A percentile compares a stretch with the other conserved stretches of the same genome.
phyloP scores from a whole-genome alignment of 768 basidiomycete species.

The Leucosporidium yakuticum region DNA sequence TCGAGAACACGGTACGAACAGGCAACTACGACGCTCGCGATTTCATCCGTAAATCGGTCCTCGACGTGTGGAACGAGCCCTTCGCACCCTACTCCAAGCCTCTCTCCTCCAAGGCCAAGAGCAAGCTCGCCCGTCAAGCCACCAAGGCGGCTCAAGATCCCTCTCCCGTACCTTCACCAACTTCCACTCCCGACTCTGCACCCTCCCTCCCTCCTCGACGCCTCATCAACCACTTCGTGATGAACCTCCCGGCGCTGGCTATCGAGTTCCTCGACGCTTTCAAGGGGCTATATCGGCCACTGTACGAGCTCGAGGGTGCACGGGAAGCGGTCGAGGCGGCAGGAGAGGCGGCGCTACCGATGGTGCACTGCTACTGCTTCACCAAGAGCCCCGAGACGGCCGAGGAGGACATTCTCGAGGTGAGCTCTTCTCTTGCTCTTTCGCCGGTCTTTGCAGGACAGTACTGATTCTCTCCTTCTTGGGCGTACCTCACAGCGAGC shows the following conservation, averaged over 20 bases:
- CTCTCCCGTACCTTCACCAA: not conserved
- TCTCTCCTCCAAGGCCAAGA: conserved; percentile 9
- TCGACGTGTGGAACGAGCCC: conserved; percentile 57
- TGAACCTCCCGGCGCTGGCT: conserved; percentile 94
- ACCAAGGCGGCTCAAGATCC: not conserved
- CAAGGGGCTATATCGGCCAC: conserved; percentile 58
- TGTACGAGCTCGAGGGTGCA: conserved; percentile 40
- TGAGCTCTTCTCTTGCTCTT: conserved; percentile 45
- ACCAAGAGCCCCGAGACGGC: conserved; percentile 74
- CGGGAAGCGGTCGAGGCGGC: conserved; percentile 8
- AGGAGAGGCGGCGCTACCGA: conserved; percentile 60
- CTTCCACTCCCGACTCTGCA: not conserved
- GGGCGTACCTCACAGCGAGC: conserved; percentile 17
- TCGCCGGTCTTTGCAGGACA: conserved; percentile 43
- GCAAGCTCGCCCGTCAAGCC: conserved; percentile 24
- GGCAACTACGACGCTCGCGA: conserved; percentile 78
- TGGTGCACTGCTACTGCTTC: conserved; percentile 95
- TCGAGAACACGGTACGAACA: conserved; percentile 61
- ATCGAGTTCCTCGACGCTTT: conserved; percentile 85
- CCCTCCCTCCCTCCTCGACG: conserved; percentile 47
- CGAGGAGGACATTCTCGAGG: conserved; percentile 70
- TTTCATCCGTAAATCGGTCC: conserved; percentile 64
- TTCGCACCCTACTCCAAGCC: conserved; percentile 50
- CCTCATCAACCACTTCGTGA: conserved; percentile 79
- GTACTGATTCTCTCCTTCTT: conserved; percentile 40